phyloP scores from a whole-genome alignment of 306 rosid species.

The Canavalia gladiata region DNA sequence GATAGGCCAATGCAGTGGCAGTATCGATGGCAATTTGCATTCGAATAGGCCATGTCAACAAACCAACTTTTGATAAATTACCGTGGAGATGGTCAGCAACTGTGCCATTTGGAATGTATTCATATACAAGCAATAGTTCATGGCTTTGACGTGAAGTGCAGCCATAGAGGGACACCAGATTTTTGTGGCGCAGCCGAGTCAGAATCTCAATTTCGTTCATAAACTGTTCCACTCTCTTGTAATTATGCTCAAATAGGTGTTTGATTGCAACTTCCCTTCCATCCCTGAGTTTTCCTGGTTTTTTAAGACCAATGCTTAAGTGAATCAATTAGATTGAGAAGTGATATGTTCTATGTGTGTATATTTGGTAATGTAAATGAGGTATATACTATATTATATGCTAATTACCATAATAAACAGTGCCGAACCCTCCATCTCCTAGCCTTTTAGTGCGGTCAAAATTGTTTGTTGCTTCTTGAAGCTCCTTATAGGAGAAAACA shows the following conservation, averaged over 20 bases:
- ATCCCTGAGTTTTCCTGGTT: conserved; percentile 72
- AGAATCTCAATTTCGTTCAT: conserved; percentile 72
- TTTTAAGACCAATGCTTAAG: conserved; percentile 22
- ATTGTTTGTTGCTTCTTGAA: conserved; percentile 68
- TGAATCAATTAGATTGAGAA: conserved; percentile 21
- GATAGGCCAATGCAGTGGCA: conserved; percentile 71
- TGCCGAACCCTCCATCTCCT: conserved; percentile 80
- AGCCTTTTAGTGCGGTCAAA: conserved; percentile 58
- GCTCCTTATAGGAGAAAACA: conserved; percentile 63
- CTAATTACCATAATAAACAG: conserved; percentile 66
- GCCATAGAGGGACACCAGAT: conserved; percentile 79
- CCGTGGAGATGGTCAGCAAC: conserved; percentile 84
- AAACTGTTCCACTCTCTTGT: conserved; percentile 65
- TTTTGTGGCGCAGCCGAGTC: conserved; percentile 67
- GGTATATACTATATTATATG: background rate
- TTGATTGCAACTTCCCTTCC: conserved; percentile 92
- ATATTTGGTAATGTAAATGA: background rate
- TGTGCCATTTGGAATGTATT: conserved; percentile 78
- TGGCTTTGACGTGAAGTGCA: conserved; percentile 72
- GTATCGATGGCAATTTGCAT: conserved; percentile 78
- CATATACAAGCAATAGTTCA: conserved; percentile 78
- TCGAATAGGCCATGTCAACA: conserved; percentile 65
- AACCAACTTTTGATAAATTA: conserved; percentile 48
- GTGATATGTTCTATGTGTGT: background rate
- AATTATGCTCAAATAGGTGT: conserved; percentile 68